phyloP scores from a whole-genome alignment of 2,329 filamentous ascomycete species.

The Alternaria solani region DNA sequence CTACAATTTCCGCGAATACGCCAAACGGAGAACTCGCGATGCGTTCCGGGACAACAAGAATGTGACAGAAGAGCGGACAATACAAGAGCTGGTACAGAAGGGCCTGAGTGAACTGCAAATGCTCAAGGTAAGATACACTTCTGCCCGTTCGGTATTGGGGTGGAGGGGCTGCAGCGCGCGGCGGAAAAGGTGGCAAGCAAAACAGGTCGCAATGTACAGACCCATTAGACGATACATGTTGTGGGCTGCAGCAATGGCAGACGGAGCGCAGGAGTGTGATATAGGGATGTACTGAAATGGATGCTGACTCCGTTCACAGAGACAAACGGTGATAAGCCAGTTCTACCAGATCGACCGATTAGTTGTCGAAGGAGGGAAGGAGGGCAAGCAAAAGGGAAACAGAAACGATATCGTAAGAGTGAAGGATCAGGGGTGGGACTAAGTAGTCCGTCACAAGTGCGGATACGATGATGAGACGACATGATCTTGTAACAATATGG shows the following conservation, averaged over 20 bases:
- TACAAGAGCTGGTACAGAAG: conserved; percentile 90
- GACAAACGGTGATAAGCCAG: conserved; percentile 92
- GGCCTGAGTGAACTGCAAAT: conserved; percentile 86
- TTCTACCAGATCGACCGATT: conserved; percentile 92
- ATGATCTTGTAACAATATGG: conserved; percentile 17
- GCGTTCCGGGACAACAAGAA: conserved; percentile 82
- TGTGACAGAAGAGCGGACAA: conserved; percentile 75
- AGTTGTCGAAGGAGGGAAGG: conserved; percentile 88
- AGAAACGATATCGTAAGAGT: conserved; percentile 74
- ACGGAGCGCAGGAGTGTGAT: not conserved
- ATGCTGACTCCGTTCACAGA: conserved; percentile 65
- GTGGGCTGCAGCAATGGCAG: not conserved
- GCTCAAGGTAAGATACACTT: conserved; percentile 73
- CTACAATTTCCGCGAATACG: conserved; percentile 99
- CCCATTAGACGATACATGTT: conserved; percentile 7
- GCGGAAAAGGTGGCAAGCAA: not conserved
- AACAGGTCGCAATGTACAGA: not conserved
- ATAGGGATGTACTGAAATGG: not conserved
- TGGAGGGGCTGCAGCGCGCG: not conserved
- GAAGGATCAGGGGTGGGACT: conserved; percentile 66
- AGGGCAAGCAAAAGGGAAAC: conserved; percentile 75
- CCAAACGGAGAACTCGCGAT: conserved; percentile 87
- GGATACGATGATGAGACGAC: conserved; percentile 13
- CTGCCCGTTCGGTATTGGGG: not conserved
- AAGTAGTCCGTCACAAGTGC: not conserved